Evolutionary conservation across 768 basidiomycete species (phyloP), one percentile per base, ranked within the genome.

Genomic region (Boletus insuetus): DNA sequence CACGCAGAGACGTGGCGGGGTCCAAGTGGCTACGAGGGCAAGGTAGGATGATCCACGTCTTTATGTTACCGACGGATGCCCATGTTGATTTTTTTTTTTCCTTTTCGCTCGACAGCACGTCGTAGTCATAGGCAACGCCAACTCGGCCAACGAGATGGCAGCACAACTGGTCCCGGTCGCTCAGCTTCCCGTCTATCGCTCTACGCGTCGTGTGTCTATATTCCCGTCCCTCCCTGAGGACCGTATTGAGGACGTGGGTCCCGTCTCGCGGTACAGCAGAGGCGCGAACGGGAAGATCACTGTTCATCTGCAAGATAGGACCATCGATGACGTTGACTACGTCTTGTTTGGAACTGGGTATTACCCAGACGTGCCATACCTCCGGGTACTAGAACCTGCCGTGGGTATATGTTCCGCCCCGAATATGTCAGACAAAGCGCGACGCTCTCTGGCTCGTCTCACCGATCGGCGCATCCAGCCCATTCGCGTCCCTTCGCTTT

Each of bases 81-180:
- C 22, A 22, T 38, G 35, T 31, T 56, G 9, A 45, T 12, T 6
- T 13, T 37, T 17, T 37, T 14, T 37, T 16, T 35, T 42, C 7
- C 6, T 35, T 37, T 35, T 42, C 8, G 6, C 8, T 37, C 14
- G 6, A 5, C 44, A 82, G 81, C 74, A 74, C 17, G 70, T 75
- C 20, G 69, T 80, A 1, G 71, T 82, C 11, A 64, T 82, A 4
- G 81, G 77, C 12, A 82, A 81, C 22, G 81, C 77, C 19, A 79
- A 81, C 47, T 82, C 81, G 2, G 72, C 74, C 35, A 82, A 82
- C 58, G 81, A 82, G 46, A 77, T 82, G 38, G 77, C 78, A 1
- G 74, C 77, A 2, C 79, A 81, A 35, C 69, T 82, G 0, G 73
- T 71, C 0, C 53, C 71, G 0, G 64, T 79, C 14, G 73, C 73